Base-by-base conservation (phyloP, 2,329 filamentous ascomycete species). In the Nemania serpens region DNA sequence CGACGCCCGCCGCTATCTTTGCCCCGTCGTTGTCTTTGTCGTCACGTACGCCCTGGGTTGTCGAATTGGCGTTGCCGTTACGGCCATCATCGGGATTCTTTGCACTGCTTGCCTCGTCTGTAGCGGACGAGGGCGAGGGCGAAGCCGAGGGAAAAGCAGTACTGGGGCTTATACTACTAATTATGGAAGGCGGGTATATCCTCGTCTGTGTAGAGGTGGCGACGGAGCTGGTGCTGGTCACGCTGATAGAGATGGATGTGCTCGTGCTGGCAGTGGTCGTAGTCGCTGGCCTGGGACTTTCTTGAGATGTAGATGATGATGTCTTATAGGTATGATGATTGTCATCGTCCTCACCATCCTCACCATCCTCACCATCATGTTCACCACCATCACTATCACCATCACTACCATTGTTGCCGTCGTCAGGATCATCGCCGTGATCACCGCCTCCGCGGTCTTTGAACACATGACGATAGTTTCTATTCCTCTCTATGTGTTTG, bases 1-100 rank as follows among this genome's bases (percentile, higher is more conserved):
- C 12, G 7, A 68, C 42, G 3, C 57, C 59, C 18, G 59, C 53
- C 7, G 60, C 68, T 54, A 70, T 62, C 5, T 33, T 41, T 13
- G 9, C 9, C 36, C n/a, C 36, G n/a, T 18, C 49, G n/a, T 59
- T 43, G 25, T 49, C 18, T n/a, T 50, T 33, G 15, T 37, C 41
- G 7, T 11, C 20, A 29, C 33, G 29, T 47, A n/a, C n/a, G n/a
- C n/a, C n/a, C n/a, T n/a, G n/a, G n/a, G n/a, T n/a, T n/a, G n/a
- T n/a, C n/a, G n/a, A n/a, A n/a, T n/a, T n/a, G n/a, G n/a, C n/a
- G n/a, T n/a, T n/a, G n/a, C n/a, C n/a, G n/a, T n/a, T n/a, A n/a
- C n/a, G n/a, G n/a, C n/a, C n/a, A n/a, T n/a, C n/a, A n/a, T n/a
- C 36, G 15, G 4, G 4, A 39, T n/a, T 39, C 36, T n/a, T 39